A percentile compares a stretch with the other conserved stretches of the same genome.
phyloP scores from a whole-genome alignment of 768 basidiomycete species.

The Mrakia blollopis region DNA sequence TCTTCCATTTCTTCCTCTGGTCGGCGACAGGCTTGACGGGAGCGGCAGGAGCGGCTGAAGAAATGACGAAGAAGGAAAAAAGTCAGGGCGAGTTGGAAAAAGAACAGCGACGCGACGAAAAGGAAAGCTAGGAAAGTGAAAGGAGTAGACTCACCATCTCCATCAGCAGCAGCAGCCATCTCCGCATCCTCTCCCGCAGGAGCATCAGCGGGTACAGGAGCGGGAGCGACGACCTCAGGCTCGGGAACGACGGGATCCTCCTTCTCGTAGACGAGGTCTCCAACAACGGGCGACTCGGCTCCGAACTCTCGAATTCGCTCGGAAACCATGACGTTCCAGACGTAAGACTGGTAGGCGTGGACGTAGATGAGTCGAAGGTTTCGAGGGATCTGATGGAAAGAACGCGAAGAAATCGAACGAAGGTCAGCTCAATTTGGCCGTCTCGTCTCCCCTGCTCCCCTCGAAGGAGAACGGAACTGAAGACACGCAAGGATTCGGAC shows the following conservation, averaged over 20 bases:
- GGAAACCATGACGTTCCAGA: constrained; percentile 96
- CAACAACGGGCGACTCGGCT: constrained; percentile 65
- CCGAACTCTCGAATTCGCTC: constrained; percentile 81
- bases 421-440: constrained; percentile 28
- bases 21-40: constrained; percentile 19
- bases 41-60: not conserved
- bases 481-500: not conserved
- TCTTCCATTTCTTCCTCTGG: constrained; percentile 38
- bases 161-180: constrained; percentile 35
- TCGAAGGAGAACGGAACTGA: too few species aligned
- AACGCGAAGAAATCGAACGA: not conserved
- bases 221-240: constrained; percentile 30
- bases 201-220: constrained; percentile 23
- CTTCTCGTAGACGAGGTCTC: constrained; percentile 80
- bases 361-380: constrained; percentile 96
- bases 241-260: constrained; percentile 34
- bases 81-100: not conserved
- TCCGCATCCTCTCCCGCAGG: constrained; percentile 42
- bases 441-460: not conserved
- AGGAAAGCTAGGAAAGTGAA: too few species aligned
- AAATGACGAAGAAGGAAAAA: constrained; percentile 42
- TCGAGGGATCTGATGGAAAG: constrained; percentile 68
- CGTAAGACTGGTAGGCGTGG: constrained; percentile 96
- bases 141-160: constrained; percentile 26
- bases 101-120: not conserved